A percentile compares a stretch with the other conserved stretches of the same genome.
Evolutionary conservation across 108 stramenopile species (phyloP).

Genomic region (Cylindrotheca closterium): DNA sequence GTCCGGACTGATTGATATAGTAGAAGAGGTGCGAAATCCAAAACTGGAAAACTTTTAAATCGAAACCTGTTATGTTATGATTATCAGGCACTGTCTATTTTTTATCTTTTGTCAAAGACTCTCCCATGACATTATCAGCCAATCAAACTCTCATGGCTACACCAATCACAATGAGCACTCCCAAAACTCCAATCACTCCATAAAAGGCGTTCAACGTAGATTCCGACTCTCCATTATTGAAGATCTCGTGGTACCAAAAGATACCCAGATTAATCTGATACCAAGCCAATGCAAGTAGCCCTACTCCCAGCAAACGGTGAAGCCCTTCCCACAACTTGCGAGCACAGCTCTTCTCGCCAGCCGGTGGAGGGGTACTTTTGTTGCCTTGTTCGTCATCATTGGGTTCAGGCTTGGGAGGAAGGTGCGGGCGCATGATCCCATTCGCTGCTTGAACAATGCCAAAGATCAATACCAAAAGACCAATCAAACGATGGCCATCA

Average conservation of each 20-base stretch:
- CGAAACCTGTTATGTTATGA: too few species aligned
- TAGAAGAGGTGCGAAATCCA: too few species aligned
- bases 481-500: conserved; percentile 36
- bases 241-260: conserved; percentile 20
- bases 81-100: too few species aligned
- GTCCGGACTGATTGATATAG: too few species aligned
- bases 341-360: conserved; percentile 10
- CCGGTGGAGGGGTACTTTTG: neutral
- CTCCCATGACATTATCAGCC: too few species aligned
- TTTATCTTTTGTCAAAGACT: too few species aligned
- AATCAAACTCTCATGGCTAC: too few species aligned
- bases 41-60: too few species aligned
- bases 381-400: conserved; percentile 6
- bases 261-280: conserved; percentile 42
- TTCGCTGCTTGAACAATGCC: conserved; percentile 34
- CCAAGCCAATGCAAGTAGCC: conserved; percentile 24
- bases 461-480: conserved; percentile 47
- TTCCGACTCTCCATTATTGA: conserved; percentile 18
- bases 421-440: conserved; percentile 44
- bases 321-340: conserved; percentile 30
- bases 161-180: conserved; percentile 12
- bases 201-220: conserved; percentile 19
- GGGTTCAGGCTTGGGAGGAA: conserved; percentile 3
- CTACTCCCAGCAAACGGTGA: conserved; percentile 30
- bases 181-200: conserved; percentile 13